A percentile compares a stretch with the other conserved stretches of the same genome.
phyloP scores from a whole-genome alignment of 1,284 basidiomycete genomes.

The Porodaedalea pini region DNA sequence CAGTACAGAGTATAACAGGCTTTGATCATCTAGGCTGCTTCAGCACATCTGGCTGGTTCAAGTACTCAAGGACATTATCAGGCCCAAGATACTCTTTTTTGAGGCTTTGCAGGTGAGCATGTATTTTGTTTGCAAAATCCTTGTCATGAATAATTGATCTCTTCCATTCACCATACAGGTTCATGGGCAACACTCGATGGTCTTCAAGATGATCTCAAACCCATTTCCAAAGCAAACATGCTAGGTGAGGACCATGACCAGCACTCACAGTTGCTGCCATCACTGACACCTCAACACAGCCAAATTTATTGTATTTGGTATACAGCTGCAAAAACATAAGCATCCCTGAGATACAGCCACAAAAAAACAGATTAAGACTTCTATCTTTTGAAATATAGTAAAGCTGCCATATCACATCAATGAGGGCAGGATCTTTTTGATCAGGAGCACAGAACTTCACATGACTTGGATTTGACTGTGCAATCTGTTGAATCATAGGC shows the following conservation, averaged over 20 bases:
- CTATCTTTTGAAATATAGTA: no score
- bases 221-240: slow-evolving; percentile 23
- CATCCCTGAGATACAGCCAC: no score
- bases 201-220: slow-evolving; percentile 24
- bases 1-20: slow-evolving; percentile 25
- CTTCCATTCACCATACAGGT: slow-evolving; percentile 22
- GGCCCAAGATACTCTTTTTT: slow-evolving; percentile 27
- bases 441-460: no score
- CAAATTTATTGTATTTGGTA: neutral
- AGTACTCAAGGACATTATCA: slow-evolving; percentile 28
- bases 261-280: neutral
- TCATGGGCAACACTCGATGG: slow-evolving; percentile 22
- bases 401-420: no score
- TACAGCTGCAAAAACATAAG: no score
- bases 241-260: neutral
- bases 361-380: no score
- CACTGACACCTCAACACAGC: neutral
- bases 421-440: no score
- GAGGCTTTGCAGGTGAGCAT: slow-evolving; percentile 28
- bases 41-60: slow-evolving; percentile 24
- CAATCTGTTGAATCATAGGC: no score
- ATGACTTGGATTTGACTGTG: no score
- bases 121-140: slow-evolving; percentile 29
- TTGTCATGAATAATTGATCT: slow-evolving; percentile 28
- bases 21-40: slow-evolving; percentile 23